These are phyloP conservation scores for Microdochium nivale DNA, from an alignment of 2,329 filamentous ascomycete species.

Conservation along the genomic window DNA sequence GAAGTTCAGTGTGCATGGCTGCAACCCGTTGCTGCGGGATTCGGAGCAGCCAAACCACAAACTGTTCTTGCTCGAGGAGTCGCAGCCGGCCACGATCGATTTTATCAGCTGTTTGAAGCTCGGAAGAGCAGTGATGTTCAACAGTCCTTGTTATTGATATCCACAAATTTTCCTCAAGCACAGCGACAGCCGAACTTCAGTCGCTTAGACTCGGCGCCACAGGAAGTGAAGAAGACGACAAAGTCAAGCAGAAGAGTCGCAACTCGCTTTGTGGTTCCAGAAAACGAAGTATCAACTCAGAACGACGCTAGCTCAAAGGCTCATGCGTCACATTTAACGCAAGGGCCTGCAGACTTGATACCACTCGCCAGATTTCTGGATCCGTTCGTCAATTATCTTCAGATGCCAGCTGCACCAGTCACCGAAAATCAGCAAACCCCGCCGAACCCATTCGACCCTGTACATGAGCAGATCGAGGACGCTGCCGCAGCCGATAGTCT, in stretches of 20 bases:
- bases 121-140: not conserved
- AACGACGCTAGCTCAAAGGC: not conserved
- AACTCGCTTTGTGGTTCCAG: not conserved
- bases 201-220: not conserved
- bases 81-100: not conserved
- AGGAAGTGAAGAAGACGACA: not conserved
- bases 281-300: not conserved
- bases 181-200: not conserved
- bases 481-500: constrained; percentile 1
- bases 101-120: not conserved
- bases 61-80: not conserved
- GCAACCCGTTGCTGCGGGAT: not conserved
- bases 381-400: not conserved
- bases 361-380: not conserved
- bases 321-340: not conserved
- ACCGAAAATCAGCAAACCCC: not conserved
- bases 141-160: not conserved
- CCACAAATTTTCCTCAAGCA: not conserved
- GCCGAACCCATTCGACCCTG: not conserved
- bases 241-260: not conserved
- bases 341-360: not conserved
- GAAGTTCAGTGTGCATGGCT: not conserved
- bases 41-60: not conserved
- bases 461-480: not conserved
- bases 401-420: not conserved